Percentiles rank a stretch among this genome's conserved stretches.
Conservation (phyloP, 768 basidiomycete genomes). For the Boletus rufocinnamomeus region DNA sequence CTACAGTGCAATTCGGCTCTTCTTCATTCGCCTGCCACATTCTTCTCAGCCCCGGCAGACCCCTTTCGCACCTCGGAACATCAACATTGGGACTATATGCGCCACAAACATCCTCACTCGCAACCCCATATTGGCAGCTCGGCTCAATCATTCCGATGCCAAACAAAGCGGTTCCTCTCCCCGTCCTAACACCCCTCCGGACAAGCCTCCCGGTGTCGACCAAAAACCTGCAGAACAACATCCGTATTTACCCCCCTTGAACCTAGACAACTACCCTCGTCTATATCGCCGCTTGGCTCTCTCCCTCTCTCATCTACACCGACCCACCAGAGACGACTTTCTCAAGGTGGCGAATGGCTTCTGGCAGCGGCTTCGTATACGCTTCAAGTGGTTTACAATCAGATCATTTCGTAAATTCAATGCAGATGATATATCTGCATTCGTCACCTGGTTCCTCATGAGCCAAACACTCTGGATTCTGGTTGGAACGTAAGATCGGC, state of each 20-base stretch:
- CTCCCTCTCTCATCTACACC: slow-evolving; percentile 72
- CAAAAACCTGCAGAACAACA: slow-evolving; percentile 12
- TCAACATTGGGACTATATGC: background rate
- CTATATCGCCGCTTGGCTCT: slow-evolving; percentile 79
- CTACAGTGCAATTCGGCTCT: slow-evolving; percentile 57
- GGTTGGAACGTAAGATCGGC: slow-evolving; percentile 59
- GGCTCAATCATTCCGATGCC: slow-evolving; percentile 21
- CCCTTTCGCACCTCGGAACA: background rate
- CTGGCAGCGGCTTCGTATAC: slow-evolving; percentile 84
- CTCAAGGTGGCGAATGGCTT: slow-evolving; percentile 85
- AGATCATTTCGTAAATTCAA: slow-evolving; percentile 93
- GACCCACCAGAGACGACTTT: slow-evolving; percentile 89
- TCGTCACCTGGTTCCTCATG: slow-evolving; percentile 93
- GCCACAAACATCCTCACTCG: background rate
- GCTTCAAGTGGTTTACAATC: slow-evolving; percentile 98
- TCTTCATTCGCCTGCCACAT: slow-evolving; percentile 46
- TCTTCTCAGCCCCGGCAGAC: slow-evolving; percentile 5
- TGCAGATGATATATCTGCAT: slow-evolving; percentile 95
- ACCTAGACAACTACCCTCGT: slow-evolving; percentile 71
- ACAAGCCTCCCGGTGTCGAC: slow-evolving; percentile 7
- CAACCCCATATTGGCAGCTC: slow-evolving; percentile 1
- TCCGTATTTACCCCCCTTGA: slow-evolving; percentile 33
- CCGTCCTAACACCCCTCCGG: slow-evolving; percentile 1
- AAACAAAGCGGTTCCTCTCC: slow-evolving; percentile 5
- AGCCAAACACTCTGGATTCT: slow-evolving; percentile 96